phyloP scores from a whole-genome alignment of 495 filamentous ascomycete genomes.

The Penicillium roqueforti region DNA sequence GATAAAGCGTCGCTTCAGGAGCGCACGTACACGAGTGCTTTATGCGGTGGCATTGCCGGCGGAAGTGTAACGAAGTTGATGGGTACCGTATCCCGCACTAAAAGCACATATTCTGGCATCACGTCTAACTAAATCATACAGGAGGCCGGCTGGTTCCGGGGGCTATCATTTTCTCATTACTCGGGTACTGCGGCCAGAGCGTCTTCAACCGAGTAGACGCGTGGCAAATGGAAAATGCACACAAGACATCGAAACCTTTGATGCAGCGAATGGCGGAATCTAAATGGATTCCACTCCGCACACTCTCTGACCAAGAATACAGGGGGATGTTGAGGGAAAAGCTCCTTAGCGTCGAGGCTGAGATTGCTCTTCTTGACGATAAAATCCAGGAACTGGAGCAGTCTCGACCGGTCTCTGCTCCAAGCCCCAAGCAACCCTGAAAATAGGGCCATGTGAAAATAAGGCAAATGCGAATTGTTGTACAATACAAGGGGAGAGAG shows the following conservation, averaged over 20 bases:
- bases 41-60: slow-evolving; percentile 69
- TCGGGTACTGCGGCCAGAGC: slow-evolving; percentile 57
- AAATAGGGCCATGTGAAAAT: background rate
- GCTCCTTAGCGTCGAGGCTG: slow-evolving; percentile 71
- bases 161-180: slow-evolving; percentile 57
- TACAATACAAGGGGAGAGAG: background rate
- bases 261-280: slow-evolving; percentile 53
- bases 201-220: slow-evolving; percentile 53
- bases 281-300: slow-evolving; percentile 78
- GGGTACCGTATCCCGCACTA: slow-evolving; percentile 42
- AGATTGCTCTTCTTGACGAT: slow-evolving; percentile 84
- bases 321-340: slow-evolving; percentile 69
- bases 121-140: slow-evolving; percentile 17
- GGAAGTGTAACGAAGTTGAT: slow-evolving; percentile 56
- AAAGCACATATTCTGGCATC: background rate
- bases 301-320: slow-evolving; percentile 76
- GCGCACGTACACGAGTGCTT: slow-evolving; percentile 56
- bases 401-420: slow-evolving; percentile 16
- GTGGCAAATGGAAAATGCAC: slow-evolving; percentile 39
- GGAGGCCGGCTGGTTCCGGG: slow-evolving; percentile 55
- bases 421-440: slow-evolving; percentile 10
- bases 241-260: slow-evolving; percentile 37
- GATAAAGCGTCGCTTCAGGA: slow-evolving; percentile 51
- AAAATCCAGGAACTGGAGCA: slow-evolving; percentile 57
- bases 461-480: slow-evolving; percentile 3